Evolutionary conservation across 768 basidiomycete species (phyloP).

Genomic region (Auricularia cornea): DNA sequence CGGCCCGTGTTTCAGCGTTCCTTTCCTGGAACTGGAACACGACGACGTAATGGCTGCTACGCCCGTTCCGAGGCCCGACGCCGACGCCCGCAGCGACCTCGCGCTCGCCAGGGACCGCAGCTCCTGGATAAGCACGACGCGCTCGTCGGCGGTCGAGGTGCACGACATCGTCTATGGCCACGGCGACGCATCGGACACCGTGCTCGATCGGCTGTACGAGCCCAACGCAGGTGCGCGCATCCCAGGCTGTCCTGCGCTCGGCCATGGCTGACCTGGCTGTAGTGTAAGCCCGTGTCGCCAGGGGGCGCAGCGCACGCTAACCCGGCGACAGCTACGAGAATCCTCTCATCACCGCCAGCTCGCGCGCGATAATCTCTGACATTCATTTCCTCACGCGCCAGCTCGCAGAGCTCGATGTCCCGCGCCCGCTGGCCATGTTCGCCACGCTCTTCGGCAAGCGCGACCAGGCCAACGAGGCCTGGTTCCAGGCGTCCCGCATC

Average conservation of each 20-base stretch:
- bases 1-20: conserved; percentile 1
- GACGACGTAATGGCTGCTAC: neutral
- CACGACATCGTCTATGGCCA: conserved; percentile 65
- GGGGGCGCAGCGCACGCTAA: conserved; percentile 11
- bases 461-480: conserved; percentile 26
- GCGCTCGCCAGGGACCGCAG: neutral
- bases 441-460: conserved; percentile 42
- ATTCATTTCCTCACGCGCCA: conserved; percentile 56
- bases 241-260: neutral
- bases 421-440: conserved; percentile 56
- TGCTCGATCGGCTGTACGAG: conserved; percentile 58
- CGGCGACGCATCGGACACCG: conserved; percentile 19
- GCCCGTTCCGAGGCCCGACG: neutral
- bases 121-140: conserved; percentile 29
- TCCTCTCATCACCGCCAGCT: conserved; percentile 66
- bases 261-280: neutral
- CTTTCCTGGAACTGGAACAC: neutral
- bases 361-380: conserved; percentile 62
- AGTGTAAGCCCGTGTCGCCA: conserved; percentile 7
- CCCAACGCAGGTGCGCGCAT: conserved; percentile 51
- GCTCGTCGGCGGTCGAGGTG: conserved; percentile 57
- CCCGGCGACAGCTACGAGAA: conserved; percentile 56
- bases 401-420: conserved; percentile 54
- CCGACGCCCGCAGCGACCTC: neutral
- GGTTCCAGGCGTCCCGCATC: conserved; percentile 56